These are phyloP conservation scores for Fusarium verticillioides DNA, from an alignment of 2,329 filamentous ascomycete species.

Conservation along the genomic window DNA sequence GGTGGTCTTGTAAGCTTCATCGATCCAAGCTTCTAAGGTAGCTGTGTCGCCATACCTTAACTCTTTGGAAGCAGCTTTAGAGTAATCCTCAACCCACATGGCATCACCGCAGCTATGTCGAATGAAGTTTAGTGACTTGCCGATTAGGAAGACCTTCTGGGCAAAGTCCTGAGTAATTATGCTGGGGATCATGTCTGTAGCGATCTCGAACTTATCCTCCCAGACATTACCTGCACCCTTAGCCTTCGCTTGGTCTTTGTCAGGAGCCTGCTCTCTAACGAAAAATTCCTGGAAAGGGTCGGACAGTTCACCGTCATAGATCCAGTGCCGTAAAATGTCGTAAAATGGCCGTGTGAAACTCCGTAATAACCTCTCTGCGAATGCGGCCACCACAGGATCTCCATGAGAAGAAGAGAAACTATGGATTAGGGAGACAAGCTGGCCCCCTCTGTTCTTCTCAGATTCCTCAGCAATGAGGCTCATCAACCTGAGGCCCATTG, in stretches of 20 bases:
- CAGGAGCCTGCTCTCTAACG: constrained; percentile 78
- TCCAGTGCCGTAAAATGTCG: constrained; percentile 95
- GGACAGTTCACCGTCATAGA: constrained; percentile 97
- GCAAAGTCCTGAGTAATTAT: constrained; percentile 95
- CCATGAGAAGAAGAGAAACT: constrained; percentile 93
- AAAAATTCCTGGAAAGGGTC: constrained; percentile 98
- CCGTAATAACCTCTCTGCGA: constrained; percentile 87
- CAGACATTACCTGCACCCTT: constrained; percentile 87
- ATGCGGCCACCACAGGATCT: constrained; percentile 91
- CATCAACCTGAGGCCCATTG: constrained; percentile 93
- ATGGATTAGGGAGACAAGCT: constrained; percentile 93
- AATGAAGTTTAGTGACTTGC: constrained; percentile 98
- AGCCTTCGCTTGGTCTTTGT: constrained; percentile 61
- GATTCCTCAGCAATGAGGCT: constrained; percentile 94
- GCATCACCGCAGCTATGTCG: constrained; percentile 94
- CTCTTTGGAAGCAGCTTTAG: constrained; percentile 91
- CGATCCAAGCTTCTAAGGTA: constrained; percentile 90
- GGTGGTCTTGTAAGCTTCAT: constrained; percentile 96
- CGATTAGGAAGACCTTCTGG: constrained; percentile 95
- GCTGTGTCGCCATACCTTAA: constrained; percentile 93
- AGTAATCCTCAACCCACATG: constrained; percentile 95
- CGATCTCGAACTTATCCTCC: constrained; percentile 96
- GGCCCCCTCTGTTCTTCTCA: constrained; percentile 82
- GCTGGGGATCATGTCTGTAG: constrained; percentile 86
- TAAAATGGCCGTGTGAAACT: constrained; percentile 96